Evolutionary conservation across 495 filamentous ascomycete species (phyloP).

Genomic region (Neurospora hispaniola): DNA sequence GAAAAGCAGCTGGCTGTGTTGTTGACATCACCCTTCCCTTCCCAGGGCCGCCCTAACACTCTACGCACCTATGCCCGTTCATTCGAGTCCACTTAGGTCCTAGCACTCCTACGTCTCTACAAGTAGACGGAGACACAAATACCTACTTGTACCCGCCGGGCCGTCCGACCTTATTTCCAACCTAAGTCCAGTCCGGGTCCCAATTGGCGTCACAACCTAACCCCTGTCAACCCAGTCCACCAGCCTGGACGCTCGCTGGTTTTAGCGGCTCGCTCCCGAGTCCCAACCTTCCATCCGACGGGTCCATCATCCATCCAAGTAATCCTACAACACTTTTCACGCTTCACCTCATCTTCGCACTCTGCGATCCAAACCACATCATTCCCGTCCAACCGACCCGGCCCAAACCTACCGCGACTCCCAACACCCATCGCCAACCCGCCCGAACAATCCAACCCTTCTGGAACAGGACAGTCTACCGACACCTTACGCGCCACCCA

Average conservation of each 20-base stretch:
- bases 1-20: background rate
- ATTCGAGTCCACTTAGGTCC: too few species aligned
- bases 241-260: background rate
- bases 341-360: background rate
- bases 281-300: background rate
- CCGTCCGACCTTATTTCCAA: background rate
- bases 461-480: background rate
- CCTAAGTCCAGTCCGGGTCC: background rate
- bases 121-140: background rate
- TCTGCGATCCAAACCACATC: background rate
- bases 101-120: too few species aligned
- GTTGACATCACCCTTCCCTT: background rate
- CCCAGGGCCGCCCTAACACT: background rate
- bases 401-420: background rate
- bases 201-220: background rate
- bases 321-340: background rate
- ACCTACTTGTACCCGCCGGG: background rate
- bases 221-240: background rate
- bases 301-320: background rate
- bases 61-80: too few species aligned
- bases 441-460: background rate
- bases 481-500: background rate
- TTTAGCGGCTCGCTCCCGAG: background rate
- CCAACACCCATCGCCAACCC: background rate
- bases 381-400: background rate